Evolutionary conservation across 2,329 filamentous ascomycete species (phyloP).

Genomic region (Penicillium sp.): DNA sequence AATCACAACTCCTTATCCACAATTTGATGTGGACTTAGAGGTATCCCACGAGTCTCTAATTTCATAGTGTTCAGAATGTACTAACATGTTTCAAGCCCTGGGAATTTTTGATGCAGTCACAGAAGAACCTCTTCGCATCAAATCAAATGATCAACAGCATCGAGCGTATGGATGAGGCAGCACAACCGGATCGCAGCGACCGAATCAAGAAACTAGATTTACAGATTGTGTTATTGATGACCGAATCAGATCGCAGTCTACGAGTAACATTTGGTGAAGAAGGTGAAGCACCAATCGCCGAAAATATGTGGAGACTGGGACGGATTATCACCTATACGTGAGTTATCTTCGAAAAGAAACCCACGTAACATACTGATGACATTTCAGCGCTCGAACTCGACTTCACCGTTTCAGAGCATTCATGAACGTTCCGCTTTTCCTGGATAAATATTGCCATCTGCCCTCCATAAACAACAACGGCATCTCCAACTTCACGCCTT

Average conservation of each 20-base stretch:
- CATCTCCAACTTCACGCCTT: constrained; percentile 1
- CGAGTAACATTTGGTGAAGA: constrained; percentile 12
- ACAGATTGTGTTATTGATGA: constrained; percentile 7
- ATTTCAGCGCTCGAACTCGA: constrained; percentile 19
- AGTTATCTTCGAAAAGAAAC: background rate
- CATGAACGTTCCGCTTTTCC: constrained; percentile 24
- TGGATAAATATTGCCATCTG: constrained; percentile 25
- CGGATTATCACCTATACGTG: constrained; percentile 20
- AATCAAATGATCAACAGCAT: constrained; percentile 15
- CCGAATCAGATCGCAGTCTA: constrained; percentile 16
- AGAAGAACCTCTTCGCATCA: constrained; percentile 15
- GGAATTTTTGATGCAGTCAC: constrained; percentile 21
- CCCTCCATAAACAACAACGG: constrained; percentile 17
- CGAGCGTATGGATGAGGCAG: constrained; percentile 8
- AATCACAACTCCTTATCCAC: constrained; percentile 26
- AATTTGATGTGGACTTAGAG: constrained; percentile 17
- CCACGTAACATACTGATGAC: background rate
- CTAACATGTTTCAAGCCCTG: constrained; percentile 18
- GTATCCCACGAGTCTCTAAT: constrained; percentile 6
- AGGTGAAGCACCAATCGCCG: constrained; percentile 14
- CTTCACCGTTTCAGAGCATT: constrained; percentile 27
- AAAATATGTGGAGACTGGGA: constrained; percentile 19
- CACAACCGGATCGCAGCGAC: constrained; percentile 1
- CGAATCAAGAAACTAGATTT: constrained; percentile 16
- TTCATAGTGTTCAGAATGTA: background rate